phyloP scores from a whole-genome alignment of 352 stramenopile species.

The Phytophthora rubi region DNA sequence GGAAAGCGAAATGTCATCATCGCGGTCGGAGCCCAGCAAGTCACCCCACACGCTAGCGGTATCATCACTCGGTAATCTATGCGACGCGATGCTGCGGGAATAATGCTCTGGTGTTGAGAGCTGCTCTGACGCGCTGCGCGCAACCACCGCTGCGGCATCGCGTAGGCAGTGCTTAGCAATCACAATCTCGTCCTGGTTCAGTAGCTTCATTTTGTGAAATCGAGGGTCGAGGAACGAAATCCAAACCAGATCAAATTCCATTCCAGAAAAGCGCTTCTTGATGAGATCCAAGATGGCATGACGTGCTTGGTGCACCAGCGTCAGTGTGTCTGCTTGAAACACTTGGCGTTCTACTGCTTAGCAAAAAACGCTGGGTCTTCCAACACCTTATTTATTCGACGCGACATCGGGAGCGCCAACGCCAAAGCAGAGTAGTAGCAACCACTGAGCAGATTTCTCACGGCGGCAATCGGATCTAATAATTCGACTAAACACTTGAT shows the following conservation, averaged over 20 bases:
- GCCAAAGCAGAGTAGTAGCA: neutral
- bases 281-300: neutral
- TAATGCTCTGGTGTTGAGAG: neutral
- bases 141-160: neutral
- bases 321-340: neutral
- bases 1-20: neutral
- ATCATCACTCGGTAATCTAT: neutral
- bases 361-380: neutral
- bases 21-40: neutral
- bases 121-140: neutral
- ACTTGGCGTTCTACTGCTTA: neutral
- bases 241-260: neutral
- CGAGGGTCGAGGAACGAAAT: neutral
- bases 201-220: neutral
- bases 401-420: neutral
- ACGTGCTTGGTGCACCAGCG: neutral
- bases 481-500: no score
- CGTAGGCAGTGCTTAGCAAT: neutral
- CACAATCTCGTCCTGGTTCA: neutral
- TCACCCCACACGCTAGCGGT: neutral
- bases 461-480: no score
- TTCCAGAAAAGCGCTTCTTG: neutral
- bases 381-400: neutral
- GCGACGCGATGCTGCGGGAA: neutral
- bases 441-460: no score